Base-by-base conservation (phyloP, 352 stramenopile species). In the Bremia lactucae region DNA sequence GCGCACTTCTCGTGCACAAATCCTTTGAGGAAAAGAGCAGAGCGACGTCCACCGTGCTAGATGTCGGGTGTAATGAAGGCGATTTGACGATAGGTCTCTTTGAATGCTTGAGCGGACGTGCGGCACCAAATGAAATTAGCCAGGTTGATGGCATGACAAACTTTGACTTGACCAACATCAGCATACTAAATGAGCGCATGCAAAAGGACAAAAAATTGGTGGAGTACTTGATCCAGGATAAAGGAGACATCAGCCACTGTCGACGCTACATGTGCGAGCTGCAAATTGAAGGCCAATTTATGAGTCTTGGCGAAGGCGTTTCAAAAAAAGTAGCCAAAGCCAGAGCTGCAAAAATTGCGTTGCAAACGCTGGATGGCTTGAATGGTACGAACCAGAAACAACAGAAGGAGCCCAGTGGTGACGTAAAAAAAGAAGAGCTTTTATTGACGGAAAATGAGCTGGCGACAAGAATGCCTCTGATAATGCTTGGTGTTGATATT, bases 51-150 rank as follows among this genome's bases (percentile, higher is more conserved):
- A 76, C 61, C 0, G 55, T 86, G 31, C 50, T 88, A n/a, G 79
- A 87, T 54, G 62, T 92, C 49, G 76, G 79, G 23, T 89, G 79
- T 52, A 88, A 91, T 41, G 79, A 91, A 83, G 76, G 74, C 18
- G 68, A 90, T 37, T 60, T 90, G 33, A 90, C 74, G 0, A 68
- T 85, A 19, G 74, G 70, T 0, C 46, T 90, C 2, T 86, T 78
- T 48, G 49, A 83, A n/a, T 63, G 57, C n/a, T 52, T 90, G 2
- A 60, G 61, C 31, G 59, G 66, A n/a, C 36, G 26, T 6, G 35
- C 42, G n/a, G 15, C 9, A n/a, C 44, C 58, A 5, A 26, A 22
- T n/a, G 33, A 38, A 28, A 37, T 34, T 2, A 42, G 28, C 3
- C 34, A 58, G 25, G 49, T 55, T 0, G 50, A 60, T 2, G 65